phyloP scores from a whole-genome alignment of 495 filamentous ascomycete genomes.

The Penicillium riverlandense region DNA sequence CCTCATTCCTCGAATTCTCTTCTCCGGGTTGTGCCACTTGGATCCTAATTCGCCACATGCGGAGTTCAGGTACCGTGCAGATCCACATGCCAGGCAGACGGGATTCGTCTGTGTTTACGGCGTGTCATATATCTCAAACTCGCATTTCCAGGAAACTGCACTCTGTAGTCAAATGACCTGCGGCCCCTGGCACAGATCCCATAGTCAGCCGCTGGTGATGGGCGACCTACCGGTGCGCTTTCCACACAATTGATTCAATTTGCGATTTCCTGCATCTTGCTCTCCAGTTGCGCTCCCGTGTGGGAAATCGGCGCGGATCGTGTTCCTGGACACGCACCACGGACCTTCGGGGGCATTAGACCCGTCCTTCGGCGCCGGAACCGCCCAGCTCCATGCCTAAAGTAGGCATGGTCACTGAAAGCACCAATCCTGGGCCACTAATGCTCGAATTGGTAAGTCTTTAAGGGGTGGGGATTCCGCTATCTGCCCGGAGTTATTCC shows the following conservation, averaged over 20 bases:
- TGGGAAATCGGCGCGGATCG: conserved; percentile 1
- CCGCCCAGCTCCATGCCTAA: background rate
- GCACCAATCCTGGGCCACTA: background rate
- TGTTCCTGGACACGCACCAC: conserved; percentile 15
- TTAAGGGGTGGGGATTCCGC: too few species aligned
- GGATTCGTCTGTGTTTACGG: too few species aligned
- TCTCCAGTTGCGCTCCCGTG: background rate
- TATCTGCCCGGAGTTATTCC: too few species aligned
- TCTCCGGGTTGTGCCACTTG: too few species aligned
- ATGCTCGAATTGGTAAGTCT: too few species aligned
- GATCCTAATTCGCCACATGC: conserved; percentile 1
- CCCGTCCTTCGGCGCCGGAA: conserved; percentile 8
- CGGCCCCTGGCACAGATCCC: too few species aligned
- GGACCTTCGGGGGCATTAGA: background rate
- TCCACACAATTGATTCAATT: background rate
- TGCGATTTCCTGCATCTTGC: background rate
- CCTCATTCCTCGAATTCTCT: too few species aligned
- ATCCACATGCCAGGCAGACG: background rate
- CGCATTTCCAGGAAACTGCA: too few species aligned
- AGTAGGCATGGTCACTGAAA: too few species aligned
- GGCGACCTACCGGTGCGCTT: background rate
- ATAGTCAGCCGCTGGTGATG: too few species aligned
- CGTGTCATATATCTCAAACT: too few species aligned
- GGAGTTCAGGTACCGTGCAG: background rate
- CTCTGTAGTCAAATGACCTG: too few species aligned